Percentiles rank a stretch among this genome's conserved stretches.
These are phyloP conservation scores for Termitomyces sp. DNA, from an alignment of 768 basidiomycete genomes.

Conservation along the genomic window DNA sequence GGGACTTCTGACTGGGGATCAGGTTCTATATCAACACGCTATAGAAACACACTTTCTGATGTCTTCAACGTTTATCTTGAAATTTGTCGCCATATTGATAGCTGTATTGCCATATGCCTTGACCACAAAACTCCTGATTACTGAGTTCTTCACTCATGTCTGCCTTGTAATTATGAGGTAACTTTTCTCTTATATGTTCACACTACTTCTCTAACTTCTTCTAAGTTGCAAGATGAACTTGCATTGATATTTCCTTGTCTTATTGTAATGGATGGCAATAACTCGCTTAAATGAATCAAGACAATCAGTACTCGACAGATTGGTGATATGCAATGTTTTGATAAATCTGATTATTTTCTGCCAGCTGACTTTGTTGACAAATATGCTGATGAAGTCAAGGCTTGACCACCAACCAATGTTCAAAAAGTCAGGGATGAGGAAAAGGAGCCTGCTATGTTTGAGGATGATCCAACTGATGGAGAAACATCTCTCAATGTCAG, in stretches of 20 bases:
- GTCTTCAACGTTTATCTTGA: slow-evolving; percentile 34
- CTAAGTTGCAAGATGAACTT: slow-evolving; percentile 25
- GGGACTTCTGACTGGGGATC: no score
- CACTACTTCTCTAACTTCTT: neutral
- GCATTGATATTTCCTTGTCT: slow-evolving; percentile 17
- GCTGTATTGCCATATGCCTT: slow-evolving; percentile 21
- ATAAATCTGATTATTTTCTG: no score
- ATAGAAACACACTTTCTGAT: slow-evolving; percentile 21
- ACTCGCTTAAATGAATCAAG: slow-evolving; percentile 21
- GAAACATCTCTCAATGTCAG: no score
- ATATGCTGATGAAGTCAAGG: no score
- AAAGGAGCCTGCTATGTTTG: no score
- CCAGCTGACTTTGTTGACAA: no score
- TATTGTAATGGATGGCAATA: no score
- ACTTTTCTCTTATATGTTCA: neutral
- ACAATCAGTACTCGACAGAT: slow-evolving; percentile 11
- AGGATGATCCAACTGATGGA: no score
- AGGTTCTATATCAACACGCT: slow-evolving; percentile 17
- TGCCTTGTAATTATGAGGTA: slow-evolving; percentile 31
- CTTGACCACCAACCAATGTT: neutral
- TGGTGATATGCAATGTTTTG: no score
- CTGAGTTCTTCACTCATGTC: slow-evolving; percentile 28
- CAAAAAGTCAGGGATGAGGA: no score
- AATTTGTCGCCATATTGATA: no score
- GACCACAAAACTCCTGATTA: slow-evolving; percentile 24